Conservation (phyloP, 345 rosid species). For the Camelina hispida region DNA sequence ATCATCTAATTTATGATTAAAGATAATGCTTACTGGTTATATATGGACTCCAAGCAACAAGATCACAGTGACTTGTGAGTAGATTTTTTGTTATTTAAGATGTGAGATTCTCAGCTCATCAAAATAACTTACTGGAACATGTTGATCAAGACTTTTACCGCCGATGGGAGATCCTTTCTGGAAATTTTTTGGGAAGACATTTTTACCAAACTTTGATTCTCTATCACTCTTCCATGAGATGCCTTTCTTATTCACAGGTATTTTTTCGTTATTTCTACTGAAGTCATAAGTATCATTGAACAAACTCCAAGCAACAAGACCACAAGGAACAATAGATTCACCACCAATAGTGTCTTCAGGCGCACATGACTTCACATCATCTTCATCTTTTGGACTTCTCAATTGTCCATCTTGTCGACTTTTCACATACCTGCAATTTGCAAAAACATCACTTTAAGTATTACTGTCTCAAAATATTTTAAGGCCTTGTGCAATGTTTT, state of each 20-base stretch:
- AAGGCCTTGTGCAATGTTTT: neutral
- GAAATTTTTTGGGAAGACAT: slow-evolving; percentile 76
- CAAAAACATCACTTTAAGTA: slow-evolving; percentile 19
- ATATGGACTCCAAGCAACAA: no score
- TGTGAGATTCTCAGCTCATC: neutral
- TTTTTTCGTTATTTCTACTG: slow-evolving; percentile 46
- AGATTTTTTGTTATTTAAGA: neutral
- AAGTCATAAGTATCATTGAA: slow-evolving; percentile 84
- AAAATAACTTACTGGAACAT: slow-evolving; percentile 59
- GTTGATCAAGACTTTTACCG: slow-evolving; percentile 49
- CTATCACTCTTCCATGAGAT: slow-evolving; percentile 95
- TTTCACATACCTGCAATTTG: slow-evolving; percentile 68
- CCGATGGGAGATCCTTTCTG: slow-evolving; percentile 62
- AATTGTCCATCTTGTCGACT: slow-evolving; percentile 77
- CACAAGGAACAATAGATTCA: slow-evolving; percentile 72
- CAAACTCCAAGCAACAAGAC: slow-evolving; percentile 96
- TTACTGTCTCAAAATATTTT: neutral
- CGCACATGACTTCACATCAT: slow-evolving; percentile 51
- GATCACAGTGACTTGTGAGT: neutral
- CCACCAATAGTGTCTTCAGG: slow-evolving; percentile 55
- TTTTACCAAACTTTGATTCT: slow-evolving; percentile 77
- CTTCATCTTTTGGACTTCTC: slow-evolving; percentile 35
- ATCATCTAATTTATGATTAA: neutral
- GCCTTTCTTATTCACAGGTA: slow-evolving; percentile 61
- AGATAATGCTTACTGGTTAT: neutral